These are phyloP conservation scores for Astraeus odoratus DNA, from an alignment of 768 basidiomycete species.

Conservation along the genomic window DNA sequence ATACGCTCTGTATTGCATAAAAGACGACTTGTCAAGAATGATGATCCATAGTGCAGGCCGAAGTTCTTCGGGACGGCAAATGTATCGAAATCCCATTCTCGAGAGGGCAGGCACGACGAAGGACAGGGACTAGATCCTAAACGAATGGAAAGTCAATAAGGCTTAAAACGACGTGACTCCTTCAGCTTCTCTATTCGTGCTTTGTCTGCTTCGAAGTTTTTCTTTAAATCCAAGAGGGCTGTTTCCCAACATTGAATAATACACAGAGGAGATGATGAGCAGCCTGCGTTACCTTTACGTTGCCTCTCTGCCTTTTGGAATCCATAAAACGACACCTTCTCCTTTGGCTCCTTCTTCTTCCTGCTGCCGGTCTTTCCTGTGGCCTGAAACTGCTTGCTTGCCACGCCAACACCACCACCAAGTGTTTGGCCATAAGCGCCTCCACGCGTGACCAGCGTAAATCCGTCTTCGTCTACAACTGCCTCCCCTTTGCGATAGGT, in stretches of 20 bases:
- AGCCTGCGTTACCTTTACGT: constrained; percentile 52
- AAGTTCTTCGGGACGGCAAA: too few species aligned
- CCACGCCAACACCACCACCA: constrained; percentile 69
- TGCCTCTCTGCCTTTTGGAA: constrained; percentile 92
- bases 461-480: constrained; percentile 90
- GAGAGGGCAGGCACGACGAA: too few species aligned
- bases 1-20: too few species aligned
- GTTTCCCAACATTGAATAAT: constrained; percentile 7
- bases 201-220: constrained; percentile 85
- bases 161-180: constrained; percentile 75
- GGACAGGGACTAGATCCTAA: not conserved
- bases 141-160: constrained; percentile 50
- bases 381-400: constrained; percentile 49
- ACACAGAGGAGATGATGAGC: not conserved
- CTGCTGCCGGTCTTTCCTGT: constrained; percentile 30
- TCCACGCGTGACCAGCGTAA: constrained; percentile 88
- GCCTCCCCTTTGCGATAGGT: constrained; percentile 79
- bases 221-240: constrained; percentile 59
- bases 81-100: too few species aligned
- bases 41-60: too few species aligned
- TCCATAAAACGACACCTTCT: constrained; percentile 76
- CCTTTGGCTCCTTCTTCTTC: constrained; percentile 54
- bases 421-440: constrained; percentile 85
- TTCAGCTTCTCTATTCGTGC: constrained; percentile 42
- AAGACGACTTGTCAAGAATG: too few species aligned